A percentile compares a stretch with the other conserved stretches of the same genome.
phyloP scores from a whole-genome alignment of 192 early-diverging fungal species.

The Ambispora gerdemannii region DNA sequence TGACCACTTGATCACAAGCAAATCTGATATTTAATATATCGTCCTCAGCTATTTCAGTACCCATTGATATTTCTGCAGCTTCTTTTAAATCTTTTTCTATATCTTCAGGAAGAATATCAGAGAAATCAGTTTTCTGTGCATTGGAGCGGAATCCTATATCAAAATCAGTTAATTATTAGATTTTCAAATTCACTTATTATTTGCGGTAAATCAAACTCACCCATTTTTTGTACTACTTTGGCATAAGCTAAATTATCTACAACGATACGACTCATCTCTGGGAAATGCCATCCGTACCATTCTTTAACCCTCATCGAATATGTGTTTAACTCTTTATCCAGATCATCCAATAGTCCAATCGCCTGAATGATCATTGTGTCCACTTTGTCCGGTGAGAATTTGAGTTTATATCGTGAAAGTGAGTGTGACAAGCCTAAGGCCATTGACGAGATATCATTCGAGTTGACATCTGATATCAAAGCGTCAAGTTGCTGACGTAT shows the following conservation, averaged over 20 bases:
- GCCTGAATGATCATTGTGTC: slow-evolving; percentile 99
- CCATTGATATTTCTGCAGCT: slow-evolving; percentile 98
- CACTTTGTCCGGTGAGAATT: slow-evolving; percentile 99
- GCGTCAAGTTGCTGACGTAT: slow-evolving; percentile 92
- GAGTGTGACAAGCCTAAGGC: slow-evolving; percentile 98
- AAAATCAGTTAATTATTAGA: neutral
- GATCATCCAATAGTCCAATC: slow-evolving; percentile 93
- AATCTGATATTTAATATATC: slow-evolving; percentile 95
- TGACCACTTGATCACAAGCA: slow-evolving; percentile 95
- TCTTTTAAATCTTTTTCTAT: slow-evolving; percentile 86
- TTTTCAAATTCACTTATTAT: slow-evolving; percentile 48
- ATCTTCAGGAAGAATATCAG: slow-evolving; percentile 80
- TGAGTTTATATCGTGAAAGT: slow-evolving; percentile 98
- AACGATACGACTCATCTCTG: slow-evolving; percentile 95
- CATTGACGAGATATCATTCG: slow-evolving; percentile 92
- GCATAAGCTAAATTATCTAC: slow-evolving; percentile 95
- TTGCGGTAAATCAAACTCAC: slow-evolving; percentile 92
- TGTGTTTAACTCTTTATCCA: slow-evolving; percentile 99
- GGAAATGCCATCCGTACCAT: slow-evolving; percentile 99
- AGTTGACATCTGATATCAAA: slow-evolving; percentile 81
- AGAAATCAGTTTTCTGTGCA: slow-evolving; percentile 72
- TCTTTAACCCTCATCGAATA: slow-evolving; percentile 76
- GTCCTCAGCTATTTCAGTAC: slow-evolving; percentile 95
- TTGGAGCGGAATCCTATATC: slow-evolving; percentile 10
- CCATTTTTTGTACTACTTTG: slow-evolving; percentile 85